Evolutionary conservation across 2,329 filamentous ascomycete genomes (phyloP).

Genomic region (Pseudocercospora fijiensis): DNA sequence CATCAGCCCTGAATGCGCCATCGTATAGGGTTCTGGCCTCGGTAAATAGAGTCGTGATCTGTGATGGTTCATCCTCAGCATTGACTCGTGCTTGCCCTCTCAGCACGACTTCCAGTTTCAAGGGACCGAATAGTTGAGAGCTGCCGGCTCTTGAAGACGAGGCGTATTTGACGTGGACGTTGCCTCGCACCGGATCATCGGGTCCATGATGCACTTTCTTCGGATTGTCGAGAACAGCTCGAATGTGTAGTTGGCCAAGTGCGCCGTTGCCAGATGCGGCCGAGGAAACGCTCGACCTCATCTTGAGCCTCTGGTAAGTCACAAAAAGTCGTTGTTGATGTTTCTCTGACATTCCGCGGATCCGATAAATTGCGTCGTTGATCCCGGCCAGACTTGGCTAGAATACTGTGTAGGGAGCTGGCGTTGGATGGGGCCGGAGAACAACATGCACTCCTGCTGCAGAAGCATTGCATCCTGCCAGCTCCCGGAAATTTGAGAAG

Average conservation of each 20-base stretch:
- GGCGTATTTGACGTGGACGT: constrained; percentile 13
- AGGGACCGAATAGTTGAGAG: constrained; percentile 18
- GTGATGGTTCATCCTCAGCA: neutral
- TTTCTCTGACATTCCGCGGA: neutral
- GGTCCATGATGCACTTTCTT: constrained; percentile 20
- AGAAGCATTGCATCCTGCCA: neutral
- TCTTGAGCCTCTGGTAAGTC: constrained; percentile 1
- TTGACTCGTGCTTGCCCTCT: constrained; percentile 12
- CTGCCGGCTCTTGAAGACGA: constrained; percentile 10
- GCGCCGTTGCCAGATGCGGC: neutral
- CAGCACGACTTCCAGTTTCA: constrained; percentile 13
- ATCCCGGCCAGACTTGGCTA: neutral
- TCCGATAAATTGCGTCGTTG: neutral
- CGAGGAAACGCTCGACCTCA: neutral
- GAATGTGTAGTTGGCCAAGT: constrained; percentile 14
- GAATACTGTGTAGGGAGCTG: no score
- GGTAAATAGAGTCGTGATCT: constrained; percentile 5
- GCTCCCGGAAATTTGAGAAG: neutral
- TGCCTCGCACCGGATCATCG: constrained; percentile 17
- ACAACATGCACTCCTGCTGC: neutral
- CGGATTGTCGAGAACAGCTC: constrained; percentile 16
- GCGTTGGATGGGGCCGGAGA: neutral
- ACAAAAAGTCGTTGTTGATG: neutral
- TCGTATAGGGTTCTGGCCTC: constrained; percentile 13
- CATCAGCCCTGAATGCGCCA: constrained; percentile 15